Conservation (phyloP, 176 grass and related monocot species). For the Oryza longistaminata region DNA sequence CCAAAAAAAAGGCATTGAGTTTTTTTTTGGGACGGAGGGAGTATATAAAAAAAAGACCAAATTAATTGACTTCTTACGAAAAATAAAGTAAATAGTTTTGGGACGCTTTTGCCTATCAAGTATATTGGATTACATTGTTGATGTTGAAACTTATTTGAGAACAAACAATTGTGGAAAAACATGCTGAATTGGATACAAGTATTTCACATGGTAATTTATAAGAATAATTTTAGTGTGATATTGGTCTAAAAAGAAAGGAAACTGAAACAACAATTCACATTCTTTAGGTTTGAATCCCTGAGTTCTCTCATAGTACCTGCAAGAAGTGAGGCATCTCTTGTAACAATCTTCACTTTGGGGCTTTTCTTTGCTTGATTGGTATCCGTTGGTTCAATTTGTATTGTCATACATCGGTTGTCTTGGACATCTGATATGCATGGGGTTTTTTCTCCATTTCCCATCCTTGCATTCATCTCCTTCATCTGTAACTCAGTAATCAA, state of each 20-base stretch:
- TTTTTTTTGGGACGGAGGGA: too few species aligned
- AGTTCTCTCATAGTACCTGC: conserved; percentile 46
- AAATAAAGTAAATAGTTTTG: background rate
- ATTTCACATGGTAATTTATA: background rate
- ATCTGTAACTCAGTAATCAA: conserved; percentile 50
- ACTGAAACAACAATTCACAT: background rate
- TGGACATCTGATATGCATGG: conserved; percentile 36
- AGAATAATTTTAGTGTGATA: background rate
- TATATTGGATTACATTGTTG: background rate
- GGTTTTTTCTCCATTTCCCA: conserved; percentile 40
- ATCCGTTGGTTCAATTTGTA: conserved; percentile 51
- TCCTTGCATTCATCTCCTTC: conserved; percentile 77
- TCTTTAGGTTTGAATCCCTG: background rate
- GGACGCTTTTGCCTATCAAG: background rate
- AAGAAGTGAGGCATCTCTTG: conserved; percentile 46
- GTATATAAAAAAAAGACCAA: too few species aligned
- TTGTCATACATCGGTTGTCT: conserved; percentile 28
- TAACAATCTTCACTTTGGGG: conserved; percentile 39
- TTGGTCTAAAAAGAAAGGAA: background rate
- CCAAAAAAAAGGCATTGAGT: too few species aligned
- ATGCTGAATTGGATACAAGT: background rate
- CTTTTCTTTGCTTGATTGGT: conserved; percentile 43
- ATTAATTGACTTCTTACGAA: background rate
- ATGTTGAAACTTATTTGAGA: background rate
- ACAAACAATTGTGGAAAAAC: background rate